Evolutionary conservation across 305 asterid species (phyloP).

Genomic region (Petunia hybrid): DNA sequence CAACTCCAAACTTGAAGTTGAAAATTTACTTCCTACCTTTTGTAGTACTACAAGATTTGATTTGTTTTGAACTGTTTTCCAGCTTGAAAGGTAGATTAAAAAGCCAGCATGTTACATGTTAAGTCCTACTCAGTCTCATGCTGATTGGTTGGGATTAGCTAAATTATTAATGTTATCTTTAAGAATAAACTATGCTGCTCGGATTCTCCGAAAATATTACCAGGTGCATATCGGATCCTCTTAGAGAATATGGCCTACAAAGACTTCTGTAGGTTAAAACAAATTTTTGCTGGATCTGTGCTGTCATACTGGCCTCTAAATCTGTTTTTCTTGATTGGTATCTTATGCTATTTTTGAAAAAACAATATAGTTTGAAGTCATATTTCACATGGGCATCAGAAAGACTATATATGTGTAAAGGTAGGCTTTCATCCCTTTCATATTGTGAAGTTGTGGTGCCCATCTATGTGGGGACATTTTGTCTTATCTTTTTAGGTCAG

Average conservation of each 20-base stretch:
- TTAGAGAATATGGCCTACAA: no score
- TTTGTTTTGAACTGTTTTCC: background rate
- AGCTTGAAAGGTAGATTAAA: no score
- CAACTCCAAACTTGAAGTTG: background rate
- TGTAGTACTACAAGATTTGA: background rate
- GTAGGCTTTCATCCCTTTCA: no score
- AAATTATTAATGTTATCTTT: background rate
- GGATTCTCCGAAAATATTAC: no score
- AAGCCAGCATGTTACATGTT: background rate
- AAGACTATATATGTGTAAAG: background rate
- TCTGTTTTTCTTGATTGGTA: background rate
- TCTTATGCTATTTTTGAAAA: background rate
- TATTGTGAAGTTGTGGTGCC: slow-evolving; percentile 37
- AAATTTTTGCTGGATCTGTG: slow-evolving; percentile 49
- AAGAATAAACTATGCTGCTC: no score
- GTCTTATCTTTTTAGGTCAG: slow-evolving; percentile 28
- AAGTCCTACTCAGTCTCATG: background rate
- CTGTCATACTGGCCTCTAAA: slow-evolving; percentile 43
- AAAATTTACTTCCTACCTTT: background rate
- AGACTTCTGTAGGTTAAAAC: slow-evolving; percentile 22
- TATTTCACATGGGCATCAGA: slow-evolving; percentile 46
- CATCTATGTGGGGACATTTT: slow-evolving; percentile 48
- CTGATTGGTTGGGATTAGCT: background rate
- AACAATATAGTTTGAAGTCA: slow-evolving; percentile 30
- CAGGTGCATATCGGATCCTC: no score